Base-by-base conservation (phyloP, 257 asterid species). In the Euphrasia confusa region DNA sequence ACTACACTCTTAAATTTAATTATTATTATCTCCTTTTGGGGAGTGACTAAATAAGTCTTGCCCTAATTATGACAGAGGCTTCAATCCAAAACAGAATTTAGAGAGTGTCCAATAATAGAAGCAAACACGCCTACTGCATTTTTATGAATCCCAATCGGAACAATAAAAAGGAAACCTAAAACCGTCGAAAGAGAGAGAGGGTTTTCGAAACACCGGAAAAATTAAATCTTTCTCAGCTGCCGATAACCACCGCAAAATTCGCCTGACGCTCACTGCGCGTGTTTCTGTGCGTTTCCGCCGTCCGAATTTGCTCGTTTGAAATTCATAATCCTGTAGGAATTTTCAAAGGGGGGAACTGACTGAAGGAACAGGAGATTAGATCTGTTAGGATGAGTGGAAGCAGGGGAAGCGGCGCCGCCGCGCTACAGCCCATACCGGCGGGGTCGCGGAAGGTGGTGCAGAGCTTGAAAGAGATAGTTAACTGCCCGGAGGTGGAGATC, bases 381-480 rank as follows among this genome's bases (percentile, higher is more conserved):
- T 73, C 81, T 79, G 76, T 26, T 13, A 69, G 69, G 68, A 79
- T 79, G 84, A 76, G 77, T 68, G 59, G 68, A 40, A 62, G 66
- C 73, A 71, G 75, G 63, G 83, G 77, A 67, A 66, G 72, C 76
- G 73, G 74, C 54, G 70, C 64, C 47, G 81, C 60, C 64, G 77
- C 78, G 35, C 78, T 70, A 44, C 83, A 73, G 21, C 63, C 82
- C 66, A 76, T 85, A 67, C 96, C 97, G 5, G 79, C 85, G 32
- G 88, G 86, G 68, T 72, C 85, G 32, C 71, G 83, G 77, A 85
- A 82, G 84, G 78, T 88, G 75, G 96, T 91, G 49, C 83, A 80
- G 77, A 88, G 95, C 78, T 82, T 91, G 80, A 91, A 85, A 77
- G 95, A 90, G 82, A 84, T 90, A 64, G 94, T 88, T 49, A 86